Base-by-base conservation (phyloP, 2,329 filamentous ascomycete genomes). In the Aspergillus aculeatus region DNA sequence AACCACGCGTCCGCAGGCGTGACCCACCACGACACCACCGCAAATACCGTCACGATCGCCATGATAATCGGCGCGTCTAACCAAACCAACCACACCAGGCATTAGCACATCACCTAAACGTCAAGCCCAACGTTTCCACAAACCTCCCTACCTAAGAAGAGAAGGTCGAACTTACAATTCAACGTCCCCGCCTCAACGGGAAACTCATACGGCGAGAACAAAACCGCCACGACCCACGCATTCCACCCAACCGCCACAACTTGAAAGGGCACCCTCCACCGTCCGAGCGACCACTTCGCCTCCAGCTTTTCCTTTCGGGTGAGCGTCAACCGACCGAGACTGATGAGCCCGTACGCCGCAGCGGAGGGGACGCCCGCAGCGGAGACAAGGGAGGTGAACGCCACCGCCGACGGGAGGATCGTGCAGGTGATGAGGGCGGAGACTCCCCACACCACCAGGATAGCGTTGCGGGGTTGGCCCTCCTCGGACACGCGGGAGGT, bases 381-480 rank as follows among this genome's bases (percentile, higher is more conserved):
- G 10, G 29, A 51, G 26, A 51, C 50, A 9, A 83, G 77, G 0
- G 82, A 83, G 0, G 81, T 83, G 67, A 84, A 84, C 4, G 81
- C 82, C 5, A 82, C 81, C 6, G 73, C 70, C 0, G 83, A 86
- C 0, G 84, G 81, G 1, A 87, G 74, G 53, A 86, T 84, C 0
- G 83, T 86, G 76, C 84, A 87, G 16, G 83, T 83, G 38, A 86
- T 74, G 19, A 85, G 64, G 2, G 84, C 75, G 1, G 82, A 78
- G 10, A 85, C 81, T 2, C 64, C 77, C 78, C 83, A 84, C 63
- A 86, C 83, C 11, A 86, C 82, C 19, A 84, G 78, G 47, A 87
- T 81, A 5, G 85, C 84, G 65, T 87, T 86, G 14, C 81, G 80
- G 0, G 85, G 85, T 62, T 86, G 84, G 54, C 84, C 85, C 21